Evolutionary conservation across 345 rosid genomes (phyloP).

Genomic region (Turnera subulata): DNA sequence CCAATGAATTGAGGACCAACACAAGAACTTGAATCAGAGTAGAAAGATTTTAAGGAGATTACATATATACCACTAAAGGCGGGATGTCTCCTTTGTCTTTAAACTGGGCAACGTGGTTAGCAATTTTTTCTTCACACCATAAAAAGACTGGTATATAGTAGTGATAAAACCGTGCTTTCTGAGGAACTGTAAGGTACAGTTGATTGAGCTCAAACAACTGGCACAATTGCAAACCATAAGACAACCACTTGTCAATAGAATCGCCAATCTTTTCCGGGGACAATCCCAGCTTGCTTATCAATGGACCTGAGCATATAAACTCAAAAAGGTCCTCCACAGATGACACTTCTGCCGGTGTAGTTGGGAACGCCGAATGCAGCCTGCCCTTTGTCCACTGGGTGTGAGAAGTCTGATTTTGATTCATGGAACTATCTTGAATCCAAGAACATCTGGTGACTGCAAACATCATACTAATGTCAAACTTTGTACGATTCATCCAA

Average conservation of each 20-base stretch:
- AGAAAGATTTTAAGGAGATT: neutral
- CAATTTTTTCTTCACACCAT: conserved; percentile 90
- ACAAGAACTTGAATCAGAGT: conserved; percentile 1
- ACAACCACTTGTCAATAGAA: conserved; percentile 78
- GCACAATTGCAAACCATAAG: conserved; percentile 54
- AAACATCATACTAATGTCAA: neutral
- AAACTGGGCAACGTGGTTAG: conserved; percentile 57
- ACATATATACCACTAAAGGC: conserved; percentile 75
- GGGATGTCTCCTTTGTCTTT: conserved; percentile 66
- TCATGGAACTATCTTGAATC: conserved; percentile 45
- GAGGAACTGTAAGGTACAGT: conserved; percentile 55
- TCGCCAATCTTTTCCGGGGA: conserved; percentile 56
- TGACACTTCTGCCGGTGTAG: conserved; percentile 49
- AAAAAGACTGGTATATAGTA: conserved; percentile 89
- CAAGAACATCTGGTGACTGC: conserved; percentile 52
- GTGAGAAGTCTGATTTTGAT: conserved; percentile 17
- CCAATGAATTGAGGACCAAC: neutral
- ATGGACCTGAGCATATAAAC: conserved; percentile 86
- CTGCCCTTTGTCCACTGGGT: conserved; percentile 20
- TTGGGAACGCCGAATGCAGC: conserved; percentile 16
- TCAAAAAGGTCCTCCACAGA: conserved; percentile 75
- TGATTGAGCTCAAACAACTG: conserved; percentile 71
- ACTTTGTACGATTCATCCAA: neutral
- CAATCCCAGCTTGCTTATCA: conserved; percentile 53
- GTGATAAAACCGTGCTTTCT: conserved; percentile 80